Evolutionary conservation across 164 flowering plant genomes (phyloP).

Genomic region (Platanus orientalis): DNA sequence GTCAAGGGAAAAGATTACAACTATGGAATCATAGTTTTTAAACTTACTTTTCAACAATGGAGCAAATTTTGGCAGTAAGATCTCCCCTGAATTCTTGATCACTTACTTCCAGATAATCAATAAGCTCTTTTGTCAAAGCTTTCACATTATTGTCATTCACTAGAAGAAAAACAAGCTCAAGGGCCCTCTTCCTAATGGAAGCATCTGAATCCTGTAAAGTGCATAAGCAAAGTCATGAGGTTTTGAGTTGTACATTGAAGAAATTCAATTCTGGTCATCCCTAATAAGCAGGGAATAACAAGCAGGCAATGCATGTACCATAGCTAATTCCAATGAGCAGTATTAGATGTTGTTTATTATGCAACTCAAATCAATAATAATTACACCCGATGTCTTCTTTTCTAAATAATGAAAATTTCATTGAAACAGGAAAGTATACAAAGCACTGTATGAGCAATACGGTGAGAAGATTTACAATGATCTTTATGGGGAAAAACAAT

Average conservation of each 20-base stretch:
- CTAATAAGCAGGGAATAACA: not conserved
- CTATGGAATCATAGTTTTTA: not conserved
- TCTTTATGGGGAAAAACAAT: too few species aligned
- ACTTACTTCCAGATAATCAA: constrained; percentile 91
- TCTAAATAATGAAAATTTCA: too few species aligned
- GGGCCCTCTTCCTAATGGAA: constrained; percentile 94
- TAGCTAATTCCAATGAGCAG: too few species aligned
- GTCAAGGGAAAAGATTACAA: not conserved
- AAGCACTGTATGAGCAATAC: too few species aligned
- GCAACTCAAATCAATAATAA: not conserved
- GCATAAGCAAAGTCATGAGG: constrained; percentile 12
- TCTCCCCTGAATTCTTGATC: constrained; percentile 94
- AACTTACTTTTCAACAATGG: constrained; percentile 93
- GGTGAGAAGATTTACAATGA: too few species aligned
- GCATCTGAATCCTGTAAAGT: constrained; percentile 88
- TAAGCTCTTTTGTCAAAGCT: constrained; percentile 81
- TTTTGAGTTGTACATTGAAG: constrained; percentile 1
- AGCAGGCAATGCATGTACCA: not conserved
- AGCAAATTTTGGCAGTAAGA: constrained; percentile 93
- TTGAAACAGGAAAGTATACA: too few species aligned
- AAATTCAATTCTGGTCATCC: not conserved
- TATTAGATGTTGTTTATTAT: too few species aligned
- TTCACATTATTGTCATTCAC: constrained; percentile 91
- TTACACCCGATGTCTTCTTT: too few species aligned
- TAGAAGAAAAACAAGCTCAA: constrained; percentile 87